These are phyloP conservation scores for Salvia rosmarinus DNA, from an alignment of 257 asterid species.

Conservation along the genomic window DNA sequence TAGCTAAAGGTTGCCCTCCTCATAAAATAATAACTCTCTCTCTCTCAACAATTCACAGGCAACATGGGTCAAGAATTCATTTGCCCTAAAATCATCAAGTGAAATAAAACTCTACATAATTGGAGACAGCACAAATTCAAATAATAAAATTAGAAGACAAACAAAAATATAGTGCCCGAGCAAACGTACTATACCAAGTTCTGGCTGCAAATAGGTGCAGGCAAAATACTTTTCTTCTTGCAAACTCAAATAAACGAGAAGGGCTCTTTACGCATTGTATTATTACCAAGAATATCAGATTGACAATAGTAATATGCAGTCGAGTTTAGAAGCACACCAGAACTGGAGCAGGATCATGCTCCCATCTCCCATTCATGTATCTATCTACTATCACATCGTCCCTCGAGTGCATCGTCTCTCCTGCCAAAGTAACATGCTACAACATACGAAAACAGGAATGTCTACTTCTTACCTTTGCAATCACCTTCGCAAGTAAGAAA, in stretches of 20 bases:
- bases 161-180: not conserved
- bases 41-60: not conserved
- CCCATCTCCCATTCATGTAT: not conserved
- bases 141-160: not conserved
- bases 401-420: not conserved
- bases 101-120: not conserved
- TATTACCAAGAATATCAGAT: not conserved
- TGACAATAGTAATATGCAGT: not conserved
- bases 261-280: not conserved
- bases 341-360: not conserved
- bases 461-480: not conserved
- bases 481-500: too few species aligned
- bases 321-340: not conserved
- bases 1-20: too few species aligned
- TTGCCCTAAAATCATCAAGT: not conserved
- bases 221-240: not conserved
- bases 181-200: too few species aligned
- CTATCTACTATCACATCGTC: not conserved
- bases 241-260: not conserved
- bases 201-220: not conserved
- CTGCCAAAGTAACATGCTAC: not conserved
- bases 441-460: not conserved
- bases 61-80: too few species aligned
- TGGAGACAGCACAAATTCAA: not conserved
- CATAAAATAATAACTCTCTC: too few species aligned